Conservation (phyloP, 192 early-diverging fungal genomes). For the Coemansia biformis region DNA sequence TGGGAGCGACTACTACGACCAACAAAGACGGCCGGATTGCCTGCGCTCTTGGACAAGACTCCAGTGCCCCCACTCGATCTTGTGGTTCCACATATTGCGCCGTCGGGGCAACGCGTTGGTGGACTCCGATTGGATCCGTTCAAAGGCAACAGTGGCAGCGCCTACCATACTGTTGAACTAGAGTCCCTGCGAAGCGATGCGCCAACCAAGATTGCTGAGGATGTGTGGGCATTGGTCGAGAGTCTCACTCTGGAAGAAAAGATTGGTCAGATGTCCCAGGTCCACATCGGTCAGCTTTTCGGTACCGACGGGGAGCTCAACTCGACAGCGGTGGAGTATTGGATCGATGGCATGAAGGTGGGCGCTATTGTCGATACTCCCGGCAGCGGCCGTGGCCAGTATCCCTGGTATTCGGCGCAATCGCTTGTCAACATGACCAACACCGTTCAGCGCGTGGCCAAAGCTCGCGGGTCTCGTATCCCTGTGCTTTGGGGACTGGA, state of each 20-base stretch:
- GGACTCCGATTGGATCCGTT: constrained; percentile 19
- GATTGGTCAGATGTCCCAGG: constrained; percentile 64
- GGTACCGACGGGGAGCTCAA: constrained; percentile 49
- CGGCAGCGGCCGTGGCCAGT: constrained; percentile 43
- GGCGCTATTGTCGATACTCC: constrained; percentile 57
- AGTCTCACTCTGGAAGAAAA: constrained; percentile 52
- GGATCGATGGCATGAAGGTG: constrained; percentile 47
- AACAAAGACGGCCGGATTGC: constrained; percentile 25
- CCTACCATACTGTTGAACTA: constrained; percentile 12
- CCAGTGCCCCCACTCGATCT: background rate
- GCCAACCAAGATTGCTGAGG: constrained; percentile 33
- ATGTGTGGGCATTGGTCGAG: constrained; percentile 48
- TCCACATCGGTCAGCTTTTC: constrained; percentile 53
- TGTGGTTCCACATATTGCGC: background rate
- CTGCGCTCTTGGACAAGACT: constrained; percentile 13
- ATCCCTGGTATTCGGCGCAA: constrained; percentile 44
- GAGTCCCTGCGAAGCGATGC: constrained; percentile 6
- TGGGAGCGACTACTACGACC: constrained; percentile 27
- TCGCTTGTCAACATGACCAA: constrained; percentile 49
- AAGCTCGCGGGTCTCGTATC: constrained; percentile 46
- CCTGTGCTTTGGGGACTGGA: constrained; percentile 60
- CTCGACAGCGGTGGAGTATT: constrained; percentile 47
- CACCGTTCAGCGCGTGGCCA: constrained; percentile 50
- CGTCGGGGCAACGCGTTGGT: background rate
- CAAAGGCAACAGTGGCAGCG: constrained; percentile 6